Conservation (phyloP, 2,329 filamentous ascomycete genomes). For the Cladosporium sp. region DNA sequence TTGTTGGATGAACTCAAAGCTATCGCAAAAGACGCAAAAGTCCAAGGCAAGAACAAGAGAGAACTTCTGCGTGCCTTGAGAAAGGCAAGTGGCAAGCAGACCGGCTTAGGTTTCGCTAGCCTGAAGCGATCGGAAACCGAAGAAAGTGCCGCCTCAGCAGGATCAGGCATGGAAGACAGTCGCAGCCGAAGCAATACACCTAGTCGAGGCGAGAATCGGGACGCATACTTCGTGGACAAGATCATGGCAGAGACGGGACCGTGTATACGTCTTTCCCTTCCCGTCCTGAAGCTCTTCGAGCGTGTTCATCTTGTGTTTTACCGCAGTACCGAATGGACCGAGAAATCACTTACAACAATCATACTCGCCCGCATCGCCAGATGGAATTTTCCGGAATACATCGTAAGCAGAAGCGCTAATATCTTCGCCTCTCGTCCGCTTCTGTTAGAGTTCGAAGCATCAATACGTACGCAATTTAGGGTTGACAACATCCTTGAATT, state of each 20-base stretch:
- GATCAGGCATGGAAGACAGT: slow-evolving; percentile 27
- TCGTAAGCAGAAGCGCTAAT: slow-evolving; percentile 81
- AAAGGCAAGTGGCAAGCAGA: slow-evolving; percentile 67
- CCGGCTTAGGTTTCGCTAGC: slow-evolving; percentile 64
- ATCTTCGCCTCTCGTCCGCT: slow-evolving; percentile 74
- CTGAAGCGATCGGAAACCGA: slow-evolving; percentile 59
- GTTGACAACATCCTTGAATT: slow-evolving; percentile 80
- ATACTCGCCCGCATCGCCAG: slow-evolving; percentile 86
- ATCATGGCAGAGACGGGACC: slow-evolving; percentile 72
- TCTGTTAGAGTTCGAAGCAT: slow-evolving; percentile 82
- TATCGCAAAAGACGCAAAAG: slow-evolving; percentile 78
- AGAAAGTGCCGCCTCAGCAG: slow-evolving; percentile 46
- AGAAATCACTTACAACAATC: slow-evolving; percentile 91
- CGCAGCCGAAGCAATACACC: slow-evolving; percentile 34
- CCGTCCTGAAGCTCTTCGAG: slow-evolving; percentile 76
- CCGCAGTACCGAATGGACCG: slow-evolving; percentile 91
- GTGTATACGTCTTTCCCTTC: slow-evolving; percentile 71
- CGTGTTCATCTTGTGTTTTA: slow-evolving; percentile 95
- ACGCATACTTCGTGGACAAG: slow-evolving; percentile 68
- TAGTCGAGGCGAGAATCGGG: slow-evolving; percentile 52
- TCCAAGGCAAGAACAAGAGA: slow-evolving; percentile 80
- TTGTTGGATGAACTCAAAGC: slow-evolving; percentile 81
- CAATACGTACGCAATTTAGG: slow-evolving; percentile 71
- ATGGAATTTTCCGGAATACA: slow-evolving; percentile 80
- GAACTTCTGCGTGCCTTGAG: slow-evolving; percentile 70